Evolutionary conservation across 148 eudicot genomes (phyloP).

Genomic region (Camellia lanceoleosa): DNA sequence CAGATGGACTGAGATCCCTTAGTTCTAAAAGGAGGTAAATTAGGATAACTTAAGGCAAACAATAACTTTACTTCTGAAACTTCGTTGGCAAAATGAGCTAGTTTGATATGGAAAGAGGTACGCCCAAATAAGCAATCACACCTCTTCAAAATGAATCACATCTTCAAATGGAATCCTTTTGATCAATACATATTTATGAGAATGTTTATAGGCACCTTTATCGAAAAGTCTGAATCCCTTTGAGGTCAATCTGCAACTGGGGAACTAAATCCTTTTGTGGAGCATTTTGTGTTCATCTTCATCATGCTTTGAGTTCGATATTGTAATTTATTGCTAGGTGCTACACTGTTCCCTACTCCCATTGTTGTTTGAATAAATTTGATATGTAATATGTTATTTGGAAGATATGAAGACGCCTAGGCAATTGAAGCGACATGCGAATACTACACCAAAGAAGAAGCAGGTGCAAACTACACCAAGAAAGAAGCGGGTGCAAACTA

Average conservation of each 20-base stretch:
- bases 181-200: not conserved
- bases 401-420: slow-evolving; percentile 55
- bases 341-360: not conserved
- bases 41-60: not conserved
- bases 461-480: slow-evolving; percentile 25
- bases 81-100: not conserved
- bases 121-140: not conserved
- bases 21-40: slow-evolving; percentile 2
- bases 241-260: slow-evolving; percentile 1
- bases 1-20: not conserved
- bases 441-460: slow-evolving; percentile 34
- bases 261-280: not conserved
- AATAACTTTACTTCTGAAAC: not conserved
- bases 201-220: not conserved
- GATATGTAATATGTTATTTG: slow-evolving; percentile 7
- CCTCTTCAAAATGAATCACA: not conserved
- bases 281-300: not conserved
- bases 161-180: not conserved
- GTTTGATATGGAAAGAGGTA: not conserved
- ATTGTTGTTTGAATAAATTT: not conserved
- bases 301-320: slow-evolving; percentile 4
- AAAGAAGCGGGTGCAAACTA: slow-evolving; percentile 36
- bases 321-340: not conserved
- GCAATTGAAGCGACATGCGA: slow-evolving; percentile 36
- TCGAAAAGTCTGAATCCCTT: not conserved